Evolutionary conservation across 2,329 filamentous ascomycete species (phyloP).

Genomic region (Cladosporium sp.): DNA sequence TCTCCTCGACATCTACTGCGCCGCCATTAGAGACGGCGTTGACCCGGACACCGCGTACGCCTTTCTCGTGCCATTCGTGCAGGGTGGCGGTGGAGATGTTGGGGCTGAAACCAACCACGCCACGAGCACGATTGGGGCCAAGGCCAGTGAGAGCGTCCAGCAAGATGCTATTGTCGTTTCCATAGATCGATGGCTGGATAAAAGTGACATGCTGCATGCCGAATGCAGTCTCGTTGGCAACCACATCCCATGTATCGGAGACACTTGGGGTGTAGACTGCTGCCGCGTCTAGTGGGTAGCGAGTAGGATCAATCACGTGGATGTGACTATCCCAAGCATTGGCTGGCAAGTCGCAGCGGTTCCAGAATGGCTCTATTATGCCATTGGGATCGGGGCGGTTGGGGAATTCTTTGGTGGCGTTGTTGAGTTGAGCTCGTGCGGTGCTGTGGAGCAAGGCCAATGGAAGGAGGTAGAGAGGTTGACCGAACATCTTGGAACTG

Average conservation of each 20-base stretch:
- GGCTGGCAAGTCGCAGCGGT: neutral
- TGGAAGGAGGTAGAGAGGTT: neutral
- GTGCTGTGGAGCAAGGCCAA: neutral
- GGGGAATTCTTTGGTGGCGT: slow-evolving; percentile 5
- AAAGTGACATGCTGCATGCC: slow-evolving; percentile 55
- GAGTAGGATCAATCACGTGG: slow-evolving; percentile 55
- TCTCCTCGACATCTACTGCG: slow-evolving; percentile 35
- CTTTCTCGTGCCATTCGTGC: slow-evolving; percentile 51
- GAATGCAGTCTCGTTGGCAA: slow-evolving; percentile 30
- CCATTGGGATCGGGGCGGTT: neutral
- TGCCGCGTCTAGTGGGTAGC: slow-evolving; percentile 42
- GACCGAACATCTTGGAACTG: neutral
- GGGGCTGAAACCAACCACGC: slow-evolving; percentile 55
- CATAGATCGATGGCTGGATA: slow-evolving; percentile 59
- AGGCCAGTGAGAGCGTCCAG: slow-evolving; percentile 51
- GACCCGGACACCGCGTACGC: slow-evolving; percentile 56
- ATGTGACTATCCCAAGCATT: slow-evolving; percentile 42
- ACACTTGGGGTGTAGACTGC: slow-evolving; percentile 10
- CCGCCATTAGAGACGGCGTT: slow-evolving; percentile 54
- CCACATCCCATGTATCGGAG: slow-evolving; percentile 1
- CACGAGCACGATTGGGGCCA: slow-evolving; percentile 49
- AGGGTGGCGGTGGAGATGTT: slow-evolving; percentile 38
- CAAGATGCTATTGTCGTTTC: slow-evolving; percentile 56
- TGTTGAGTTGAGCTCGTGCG: slow-evolving; percentile 1
- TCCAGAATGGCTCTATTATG: slow-evolving; percentile 1